phyloP scores from a whole-genome alignment of 768 basidiomycete genomes.

The Candolleomyces aberdarensis region DNA sequence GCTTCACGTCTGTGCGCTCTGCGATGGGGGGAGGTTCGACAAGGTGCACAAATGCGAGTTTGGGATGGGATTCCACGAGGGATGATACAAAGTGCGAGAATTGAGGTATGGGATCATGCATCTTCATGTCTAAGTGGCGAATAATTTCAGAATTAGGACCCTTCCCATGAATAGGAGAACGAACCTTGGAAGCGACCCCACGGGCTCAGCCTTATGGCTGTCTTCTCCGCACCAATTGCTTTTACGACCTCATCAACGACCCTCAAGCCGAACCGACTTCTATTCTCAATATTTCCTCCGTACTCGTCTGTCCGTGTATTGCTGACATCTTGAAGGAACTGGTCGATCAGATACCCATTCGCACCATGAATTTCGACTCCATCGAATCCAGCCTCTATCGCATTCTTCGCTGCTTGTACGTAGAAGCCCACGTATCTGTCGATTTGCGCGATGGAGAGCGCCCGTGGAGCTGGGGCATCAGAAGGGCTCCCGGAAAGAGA shows the following conservation, averaged over 20 bases:
- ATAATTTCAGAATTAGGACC: too few relatives aligned
- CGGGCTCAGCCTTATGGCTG: slow-evolving; percentile 56
- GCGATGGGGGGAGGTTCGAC: slow-evolving; percentile 33
- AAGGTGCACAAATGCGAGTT: slow-evolving; percentile 52
- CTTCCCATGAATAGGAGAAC: not conserved
- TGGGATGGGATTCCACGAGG: slow-evolving; percentile 36
- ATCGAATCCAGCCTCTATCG: slow-evolving; percentile 65
- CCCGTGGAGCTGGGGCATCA: slow-evolving; percentile 26
- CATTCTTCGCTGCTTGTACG: slow-evolving; percentile 47
- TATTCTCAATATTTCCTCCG: slow-evolving; percentile 63
- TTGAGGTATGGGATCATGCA: slow-evolving; percentile 52
- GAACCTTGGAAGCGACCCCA: slow-evolving; percentile 44
- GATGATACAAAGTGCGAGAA: slow-evolving; percentile 47
- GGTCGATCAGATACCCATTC: slow-evolving; percentile 42
- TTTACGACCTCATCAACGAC: slow-evolving; percentile 48
- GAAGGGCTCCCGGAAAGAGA: slow-evolving; percentile 10
- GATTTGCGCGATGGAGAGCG: slow-evolving; percentile 45
- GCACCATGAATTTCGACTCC: slow-evolving; percentile 46
- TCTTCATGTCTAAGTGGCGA: slow-evolving; percentile 40
- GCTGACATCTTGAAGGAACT: slow-evolving; percentile 55
- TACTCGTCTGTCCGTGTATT: slow-evolving; percentile 66
- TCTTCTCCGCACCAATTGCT: slow-evolving; percentile 50
- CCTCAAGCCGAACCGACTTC: slow-evolving; percentile 55
- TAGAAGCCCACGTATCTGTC: slow-evolving; percentile 44
- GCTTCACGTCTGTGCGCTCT: not conserved